These are phyloP conservation scores for Diatrype stigma DNA, from an alignment of 2,329 filamentous ascomycete genomes.

Conservation along the genomic window DNA sequence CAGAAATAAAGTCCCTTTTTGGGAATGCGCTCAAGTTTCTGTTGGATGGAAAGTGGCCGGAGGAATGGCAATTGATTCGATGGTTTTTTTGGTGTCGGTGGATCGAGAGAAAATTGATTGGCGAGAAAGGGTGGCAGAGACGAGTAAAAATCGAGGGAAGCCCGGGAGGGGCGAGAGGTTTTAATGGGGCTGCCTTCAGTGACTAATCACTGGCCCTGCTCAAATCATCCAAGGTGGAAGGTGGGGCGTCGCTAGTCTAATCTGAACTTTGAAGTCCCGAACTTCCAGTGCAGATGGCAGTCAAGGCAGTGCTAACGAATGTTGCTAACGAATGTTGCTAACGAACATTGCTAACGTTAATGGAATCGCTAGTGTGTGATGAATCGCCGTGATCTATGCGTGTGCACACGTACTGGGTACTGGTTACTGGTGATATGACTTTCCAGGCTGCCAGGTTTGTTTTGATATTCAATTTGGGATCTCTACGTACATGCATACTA, in stretches of 20 bases:
- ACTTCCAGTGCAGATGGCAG: no score
- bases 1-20: slow-evolving; percentile 21
- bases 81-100: slow-evolving; percentile 27
- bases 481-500: no score
- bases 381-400: no score
- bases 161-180: slow-evolving; percentile 24
- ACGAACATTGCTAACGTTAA: no score
- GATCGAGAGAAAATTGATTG: slow-evolving; percentile 32
- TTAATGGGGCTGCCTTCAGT: slow-evolving; percentile 29
- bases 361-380: no score
- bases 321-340: no score
- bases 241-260: slow-evolving; percentile 4
- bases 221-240: slow-evolving; percentile 15
- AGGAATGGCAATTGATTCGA: slow-evolving; percentile 30
- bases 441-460: no score
- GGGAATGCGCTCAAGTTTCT: slow-evolving; percentile 9
- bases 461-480: no score
- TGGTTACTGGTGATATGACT: no score
- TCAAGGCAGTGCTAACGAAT: no score
- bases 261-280: not conserved
- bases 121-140: slow-evolving; percentile 29
- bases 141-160: slow-evolving; percentile 29
- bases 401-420: no score
- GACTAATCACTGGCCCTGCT: slow-evolving; percentile 29
- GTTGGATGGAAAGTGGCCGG: slow-evolving; percentile 25